These are phyloP conservation scores for Paracorniculantispora psalliotae DNA, from an alignment of 2,329 filamentous ascomycete genomes.

Conservation along the genomic window DNA sequence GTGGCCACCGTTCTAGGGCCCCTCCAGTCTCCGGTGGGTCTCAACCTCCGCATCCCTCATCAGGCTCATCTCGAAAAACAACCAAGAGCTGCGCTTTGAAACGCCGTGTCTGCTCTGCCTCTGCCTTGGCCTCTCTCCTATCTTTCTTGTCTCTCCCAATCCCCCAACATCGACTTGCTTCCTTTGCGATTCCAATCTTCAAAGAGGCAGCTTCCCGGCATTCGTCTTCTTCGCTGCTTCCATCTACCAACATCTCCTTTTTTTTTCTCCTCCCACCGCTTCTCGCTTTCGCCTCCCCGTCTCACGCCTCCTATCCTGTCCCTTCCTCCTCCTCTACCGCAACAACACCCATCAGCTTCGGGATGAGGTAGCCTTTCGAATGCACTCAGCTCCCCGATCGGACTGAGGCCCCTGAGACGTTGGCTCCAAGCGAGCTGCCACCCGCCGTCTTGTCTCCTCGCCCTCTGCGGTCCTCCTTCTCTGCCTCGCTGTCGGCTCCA, in stretches of 20 bases:
- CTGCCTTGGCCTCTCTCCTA: slow-evolving; percentile 9
- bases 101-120: slow-evolving; percentile 8
- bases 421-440: neutral
- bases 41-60: slow-evolving; percentile 16
- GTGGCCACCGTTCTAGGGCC: neutral
- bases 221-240: neutral
- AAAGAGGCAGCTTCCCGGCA: slow-evolving; percentile 5
- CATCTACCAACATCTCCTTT: neutral
- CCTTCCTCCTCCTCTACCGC: neutral
- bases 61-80: slow-evolving; percentile 14
- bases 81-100: slow-evolving; percentile 10
- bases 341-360: slow-evolving; percentile 26
- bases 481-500: slow-evolving; percentile 25
- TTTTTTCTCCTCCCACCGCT: neutral
- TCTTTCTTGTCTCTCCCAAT: slow-evolving; percentile 7
- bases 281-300: neutral
- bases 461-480: neutral
- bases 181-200: neutral
- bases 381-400: slow-evolving; percentile 56
- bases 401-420: slow-evolving; percentile 42
- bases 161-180: slow-evolving; percentile 13
- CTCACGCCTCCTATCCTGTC: slow-evolving; percentile 8
- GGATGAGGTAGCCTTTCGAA: slow-evolving; percentile 55
- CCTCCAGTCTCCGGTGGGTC: slow-evolving; percentile 11
- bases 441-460: neutral